These are phyloP conservation scores for Naegleria fowleri DNA, from an alignment of 208 protist genomes.

Conservation along the genomic window DNA sequence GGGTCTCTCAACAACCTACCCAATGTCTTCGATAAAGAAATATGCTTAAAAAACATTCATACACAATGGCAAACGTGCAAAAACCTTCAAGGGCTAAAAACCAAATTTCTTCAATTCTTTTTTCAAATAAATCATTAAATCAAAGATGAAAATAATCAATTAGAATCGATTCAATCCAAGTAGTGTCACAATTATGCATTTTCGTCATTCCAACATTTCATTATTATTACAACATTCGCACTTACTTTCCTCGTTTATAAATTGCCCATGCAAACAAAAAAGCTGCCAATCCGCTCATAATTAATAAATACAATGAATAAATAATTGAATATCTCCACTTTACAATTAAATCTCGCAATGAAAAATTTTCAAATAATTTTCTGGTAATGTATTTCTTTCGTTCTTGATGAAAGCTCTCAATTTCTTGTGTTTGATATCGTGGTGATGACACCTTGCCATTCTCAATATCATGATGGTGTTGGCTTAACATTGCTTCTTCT, in stretches of 20 bases:
- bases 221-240: too few relatives aligned
- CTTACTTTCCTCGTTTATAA: slow-evolving; percentile 3
- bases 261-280: slow-evolving; percentile 20
- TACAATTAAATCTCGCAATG: not conserved
- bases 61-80: not conserved
- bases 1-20: not conserved
- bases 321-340: not conserved
- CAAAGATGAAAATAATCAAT: not conserved
- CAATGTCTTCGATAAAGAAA: not conserved
- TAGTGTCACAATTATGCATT: not conserved
- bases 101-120: slow-evolving; percentile 17
- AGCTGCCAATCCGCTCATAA: not conserved
- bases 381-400: too few relatives aligned
- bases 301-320: not conserved
- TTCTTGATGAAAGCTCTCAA: not conserved
- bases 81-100: not conserved
- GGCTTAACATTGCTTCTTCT: not conserved
- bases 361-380: not conserved
- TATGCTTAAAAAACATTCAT: not conserved
- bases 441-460: not conserved
- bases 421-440: not conserved
- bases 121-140: not conserved
- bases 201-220: not conserved
- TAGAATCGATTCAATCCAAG: not conserved
- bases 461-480: not conserved